Conservation (phyloP, 768 basidiomycete genomes). For the Mycena rebaudengoi region DNA sequence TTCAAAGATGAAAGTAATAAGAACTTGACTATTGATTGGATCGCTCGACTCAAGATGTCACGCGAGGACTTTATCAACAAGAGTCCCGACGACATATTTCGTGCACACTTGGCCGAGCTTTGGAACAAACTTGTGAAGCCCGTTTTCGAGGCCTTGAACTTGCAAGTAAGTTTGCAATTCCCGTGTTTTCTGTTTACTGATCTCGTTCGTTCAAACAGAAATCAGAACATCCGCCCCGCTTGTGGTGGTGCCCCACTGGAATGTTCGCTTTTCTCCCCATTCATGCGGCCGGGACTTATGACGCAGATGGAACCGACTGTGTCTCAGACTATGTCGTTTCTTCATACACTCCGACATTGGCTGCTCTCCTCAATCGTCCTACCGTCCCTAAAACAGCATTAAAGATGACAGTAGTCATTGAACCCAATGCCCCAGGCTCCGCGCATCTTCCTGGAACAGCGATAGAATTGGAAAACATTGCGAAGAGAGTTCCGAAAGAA, state of each 20-base stretch:
- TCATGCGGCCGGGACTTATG: conserved; percentile 27
- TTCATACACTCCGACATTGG: background rate
- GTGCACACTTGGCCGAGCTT: background rate
- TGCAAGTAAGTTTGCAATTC: conserved; percentile 1
- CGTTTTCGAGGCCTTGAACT: background rate
- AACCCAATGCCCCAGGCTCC: background rate
- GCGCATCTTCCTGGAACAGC: background rate
- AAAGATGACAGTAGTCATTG: background rate
- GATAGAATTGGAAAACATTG: background rate
- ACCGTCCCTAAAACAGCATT: background rate
- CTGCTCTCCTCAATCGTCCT: background rate
- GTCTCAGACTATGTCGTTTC: conserved; percentile 1
- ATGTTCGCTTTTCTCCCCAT: conserved; percentile 14
- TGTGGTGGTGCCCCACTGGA: conserved; percentile 18
- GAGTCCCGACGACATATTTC: background rate
- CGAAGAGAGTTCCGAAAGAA: background rate
- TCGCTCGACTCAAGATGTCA: background rate
- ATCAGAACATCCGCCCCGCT: background rate
- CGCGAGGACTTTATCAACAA: background rate
- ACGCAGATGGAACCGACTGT: background rate
- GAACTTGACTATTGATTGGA: background rate
- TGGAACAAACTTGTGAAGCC: conserved; percentile 12
- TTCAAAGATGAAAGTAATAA: background rate
- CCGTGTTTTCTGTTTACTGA: background rate
- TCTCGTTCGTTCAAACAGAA: background rate